Base-by-base conservation (phyloP, 2,329 filamentous ascomycete genomes). In the Penicillium sp. region DNA sequence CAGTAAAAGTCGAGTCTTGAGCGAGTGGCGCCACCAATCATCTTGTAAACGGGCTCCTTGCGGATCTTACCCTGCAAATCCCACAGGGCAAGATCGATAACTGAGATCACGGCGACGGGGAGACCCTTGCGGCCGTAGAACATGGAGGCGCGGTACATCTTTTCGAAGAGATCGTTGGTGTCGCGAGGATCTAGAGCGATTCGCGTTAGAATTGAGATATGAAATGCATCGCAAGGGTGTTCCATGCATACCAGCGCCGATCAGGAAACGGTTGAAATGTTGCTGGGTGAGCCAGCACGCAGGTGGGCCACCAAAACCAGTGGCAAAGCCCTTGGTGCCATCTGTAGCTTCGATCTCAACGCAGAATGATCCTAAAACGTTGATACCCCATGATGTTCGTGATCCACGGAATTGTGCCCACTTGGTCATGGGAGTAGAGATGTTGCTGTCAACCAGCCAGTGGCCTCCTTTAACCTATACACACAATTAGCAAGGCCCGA, bases 71-170 rank as follows among this genome's bases (percentile, higher is more conserved):
- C 92, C 5, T 95, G 78, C 40, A 97, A 81, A 79, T 97, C 92
- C 92, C 92, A 97, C 39, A 97, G 76, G 4, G 92, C 92, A 42
- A 97, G 83, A 69, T 97, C 92, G 67, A 97, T 94, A 61, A 96
- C 92, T 2, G 91, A 96, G 69, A 97, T 97, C 68, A 95, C 88
- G 49, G 92, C 92, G 10, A 93, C 84, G 2, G 92, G 89, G 1
- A 97, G 85, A 44, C 92, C 92, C 75, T 97, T 97, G 63, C 92
- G 88, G 58, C 92, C 92, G 70, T 97, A 97, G 80, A 96, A 97
- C 90, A 96, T 95, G 63, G 91, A 95, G 2, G 84, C 90, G 56
- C 92, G 87, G 80, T 96, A 97, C 92, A 97, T 96, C 74, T 95
- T 91, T 79, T 97, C 92, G 71, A 95, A 97, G 29, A 97, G 80